Conservation (phyloP, 2,329 filamentous ascomycete genomes). For the Pseudogymnoascus sp. region DNA sequence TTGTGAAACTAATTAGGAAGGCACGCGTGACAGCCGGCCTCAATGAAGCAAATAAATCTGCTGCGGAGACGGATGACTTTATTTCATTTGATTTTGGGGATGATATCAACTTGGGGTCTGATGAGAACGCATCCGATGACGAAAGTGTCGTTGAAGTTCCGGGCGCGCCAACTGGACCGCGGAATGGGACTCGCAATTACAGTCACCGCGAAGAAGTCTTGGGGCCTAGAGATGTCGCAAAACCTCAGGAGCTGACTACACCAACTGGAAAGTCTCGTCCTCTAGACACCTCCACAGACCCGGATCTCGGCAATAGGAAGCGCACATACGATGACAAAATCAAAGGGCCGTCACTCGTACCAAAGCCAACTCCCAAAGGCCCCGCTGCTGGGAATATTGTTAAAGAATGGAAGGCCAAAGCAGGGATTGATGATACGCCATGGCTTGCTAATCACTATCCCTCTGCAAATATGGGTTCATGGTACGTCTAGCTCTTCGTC, state of each 20-base stretch:
- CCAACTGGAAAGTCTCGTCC: slow-evolving; percentile 5
- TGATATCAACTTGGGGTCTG: slow-evolving; percentile 37
- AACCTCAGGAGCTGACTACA: slow-evolving; percentile 10
- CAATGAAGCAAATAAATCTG: slow-evolving; percentile 39
- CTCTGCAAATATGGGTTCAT: slow-evolving; percentile 44
- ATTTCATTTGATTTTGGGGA: slow-evolving; percentile 74
- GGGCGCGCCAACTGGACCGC: slow-evolving; percentile 22
- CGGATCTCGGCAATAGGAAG: slow-evolving; percentile 59
- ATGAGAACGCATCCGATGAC: slow-evolving; percentile 24
- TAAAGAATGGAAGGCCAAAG: slow-evolving; percentile 33
- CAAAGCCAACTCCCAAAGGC: slow-evolving; percentile 15
- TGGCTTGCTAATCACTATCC: slow-evolving; percentile 55
- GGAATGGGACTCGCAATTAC: background rate
- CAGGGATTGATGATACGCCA: slow-evolving; percentile 42
- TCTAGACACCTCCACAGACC: slow-evolving; percentile 26
- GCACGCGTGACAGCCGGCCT: slow-evolving; percentile 57
- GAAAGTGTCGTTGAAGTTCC: slow-evolving; percentile 21
- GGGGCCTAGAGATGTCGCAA: background rate
- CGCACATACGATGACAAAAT: slow-evolving; percentile 64
- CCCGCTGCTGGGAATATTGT: slow-evolving; percentile 27
- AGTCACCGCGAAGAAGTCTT: slow-evolving; percentile 11
- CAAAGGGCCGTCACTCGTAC: slow-evolving; percentile 24
- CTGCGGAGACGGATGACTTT: slow-evolving; percentile 67
- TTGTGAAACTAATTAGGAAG: slow-evolving; percentile 87
- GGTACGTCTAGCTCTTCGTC: slow-evolving; percentile 37